Base-by-base conservation (phyloP, 2,329 filamentous ascomycete species). In the Ustilaginoidea virens region DNA sequence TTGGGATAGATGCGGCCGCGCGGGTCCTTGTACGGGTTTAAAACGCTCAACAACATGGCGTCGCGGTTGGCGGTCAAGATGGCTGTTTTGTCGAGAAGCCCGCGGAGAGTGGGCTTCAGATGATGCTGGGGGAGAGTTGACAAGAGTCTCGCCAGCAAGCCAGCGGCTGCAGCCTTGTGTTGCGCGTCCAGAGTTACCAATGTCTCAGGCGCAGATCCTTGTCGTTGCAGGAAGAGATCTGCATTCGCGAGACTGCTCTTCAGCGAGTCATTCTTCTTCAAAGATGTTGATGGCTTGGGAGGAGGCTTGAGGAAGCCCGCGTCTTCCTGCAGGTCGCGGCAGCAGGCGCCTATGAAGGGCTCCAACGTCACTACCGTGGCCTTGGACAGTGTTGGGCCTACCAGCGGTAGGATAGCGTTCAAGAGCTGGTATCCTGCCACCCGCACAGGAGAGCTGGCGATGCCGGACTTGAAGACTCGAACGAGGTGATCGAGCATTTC, bases 21-120 rank as follows among this genome's bases (percentile, higher is more conserved):
- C 43, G 69, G 59, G 44, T 74, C 60, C 36, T 72, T 56, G 50
- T 74, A 70, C 1, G 83, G 81, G 49, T 90, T 83, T 34, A 94
- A 58, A 9, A 92, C 74, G 48, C 82, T 87, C 5, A 83, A 73
- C 8, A 90, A 46, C 67, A 94, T 80, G 23, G 80, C 77, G 18
- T 74, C 61, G 45, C 73, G 74, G 48, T 76, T 65, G 34, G 66
- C 63, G 5, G 63, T 68, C 14, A 93, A 56, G 32, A 93, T 77
- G 13, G 82, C 79, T 3, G 80, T 81, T 38, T 80, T 78, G 45
- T 94, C 83, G 36, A 93, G 63, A 27, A 82, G 70, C 8, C 74
- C 69, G 29, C 87, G 75, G 13, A 82, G 47, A 2, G 78, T 69
- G 7, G 76, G 69, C n/a, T 78, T 68, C 21, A 92, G 54, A 45